Percentiles rank a stretch among this genome's conserved stretches.
These are phyloP conservation scores for Cystobasidium tubakii DNA, from an alignment of 768 basidiomycete genomes.

Conservation along the genomic window DNA sequence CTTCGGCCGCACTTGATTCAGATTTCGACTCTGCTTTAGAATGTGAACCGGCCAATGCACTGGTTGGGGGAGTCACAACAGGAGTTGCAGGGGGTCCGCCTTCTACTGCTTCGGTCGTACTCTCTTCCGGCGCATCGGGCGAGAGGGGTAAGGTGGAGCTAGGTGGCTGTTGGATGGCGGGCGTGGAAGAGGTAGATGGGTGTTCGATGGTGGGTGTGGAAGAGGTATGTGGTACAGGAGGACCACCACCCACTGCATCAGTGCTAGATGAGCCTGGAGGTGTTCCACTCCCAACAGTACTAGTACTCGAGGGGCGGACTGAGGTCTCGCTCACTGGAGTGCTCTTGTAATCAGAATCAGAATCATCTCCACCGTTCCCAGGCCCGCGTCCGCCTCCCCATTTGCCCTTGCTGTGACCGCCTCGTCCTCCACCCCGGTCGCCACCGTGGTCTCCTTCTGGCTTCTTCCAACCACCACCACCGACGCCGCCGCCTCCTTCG, in stretches of 20 bases:
- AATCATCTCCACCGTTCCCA: too few species aligned
- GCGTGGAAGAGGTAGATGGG: neutral
- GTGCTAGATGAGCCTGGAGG: neutral
- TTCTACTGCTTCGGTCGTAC: neutral
- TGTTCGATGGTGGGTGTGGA: too few species aligned
- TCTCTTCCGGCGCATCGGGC: neutral
- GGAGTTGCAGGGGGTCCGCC: neutral
- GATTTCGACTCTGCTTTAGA: neutral
- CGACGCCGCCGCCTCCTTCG: too few species aligned
- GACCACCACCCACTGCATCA: neutral
- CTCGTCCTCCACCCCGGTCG: too few species aligned
- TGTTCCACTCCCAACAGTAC: neutral
- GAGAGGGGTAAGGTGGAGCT: neutral
- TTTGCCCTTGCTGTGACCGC: too few species aligned
- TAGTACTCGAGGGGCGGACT: too few species aligned
- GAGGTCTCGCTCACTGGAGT: neutral
- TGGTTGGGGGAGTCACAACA: neutral
- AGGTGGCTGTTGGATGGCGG: too few species aligned
- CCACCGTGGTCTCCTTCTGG: too few species aligned
- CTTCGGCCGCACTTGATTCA: neutral
- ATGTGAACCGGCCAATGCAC: neutral
- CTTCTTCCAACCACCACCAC: too few species aligned
- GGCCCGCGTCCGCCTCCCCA: too few species aligned
- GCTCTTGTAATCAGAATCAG: neutral
- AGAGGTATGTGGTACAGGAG: neutral